Evolutionary conservation across 805 yeast genomes (phyloP), one percentile per base, ranked within the genome.

Genomic region (Saccharomyces mikatae): DNA sequence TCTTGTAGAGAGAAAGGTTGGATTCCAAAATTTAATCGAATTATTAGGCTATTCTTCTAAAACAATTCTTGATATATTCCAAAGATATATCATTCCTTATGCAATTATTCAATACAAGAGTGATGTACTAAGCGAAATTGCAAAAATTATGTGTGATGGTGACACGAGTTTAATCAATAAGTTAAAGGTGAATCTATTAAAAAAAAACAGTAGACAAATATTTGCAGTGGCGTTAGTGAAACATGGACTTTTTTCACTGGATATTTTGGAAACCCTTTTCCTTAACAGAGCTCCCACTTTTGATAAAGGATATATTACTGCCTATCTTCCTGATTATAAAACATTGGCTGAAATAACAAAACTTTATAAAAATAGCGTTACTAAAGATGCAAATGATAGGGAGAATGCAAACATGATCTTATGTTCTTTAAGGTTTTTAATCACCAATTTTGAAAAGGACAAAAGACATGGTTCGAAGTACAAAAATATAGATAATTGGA

Each of bases 51-150:
- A 89, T 48, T 76, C 87, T 1, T 73, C 77, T 2, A 76, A 74
- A 21, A 81, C 80, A 21, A 86, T 94, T 52, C 72, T 91, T 28
- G 75, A 75, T 36, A 75, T 92, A 52, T 89, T 95, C 4, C 80
- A 82, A 48, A 80, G 81, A 21, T 85, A 82, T 62, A 87, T 91
- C 0, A 78, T 91, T 0, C 97, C 98, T 0, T 78, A 84, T 58
- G 74, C 91, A 6, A 76, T 90, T 53, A 83, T 84, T 9, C 81
- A 81, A 49, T 82, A 84, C 62, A 80, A 83, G 57, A 75, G 76
- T 48, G 88, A 83, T 60, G 79, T 81, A 27, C 75, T 91, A 41
- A 56, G 65, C 22, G 70, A 69, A 52, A 62, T 71, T 22, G 66
- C 71, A 1, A 62, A 58, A 17, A 64, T 68, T 29, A 62, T 66